Base-by-base conservation (phyloP, 805 yeast species). In the Saturnispora galanensis region DNA sequence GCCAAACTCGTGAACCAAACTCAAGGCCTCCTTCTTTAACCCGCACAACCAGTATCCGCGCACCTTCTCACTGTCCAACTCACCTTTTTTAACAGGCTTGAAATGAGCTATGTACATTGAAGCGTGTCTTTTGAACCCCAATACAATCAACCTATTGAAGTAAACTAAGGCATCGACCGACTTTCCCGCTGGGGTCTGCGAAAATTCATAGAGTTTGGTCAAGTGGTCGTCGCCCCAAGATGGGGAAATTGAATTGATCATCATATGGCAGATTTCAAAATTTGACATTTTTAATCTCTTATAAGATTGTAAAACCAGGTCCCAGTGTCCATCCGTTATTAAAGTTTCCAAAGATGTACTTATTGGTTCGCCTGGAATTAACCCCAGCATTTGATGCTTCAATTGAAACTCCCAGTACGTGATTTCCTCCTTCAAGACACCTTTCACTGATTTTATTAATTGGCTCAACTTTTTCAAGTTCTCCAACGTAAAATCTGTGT, bases 101-200 rank as follows among this genome's bases (percentile, higher is more conserved):
- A 84, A 77, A 60, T 76, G 62, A 13, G 68, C 63, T 15, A 87
- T 71, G 53, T 81, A 85, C 15, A 63, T 55, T 0, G 79, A 70
- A 1, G 90, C 85, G 40, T 79, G 79, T 17, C 74, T 65, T 33
- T 68, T 63, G 30, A 81, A 80, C 0, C 79, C 84, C 4, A 71
- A 66, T 44, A 67, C 68, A 35, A 73, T 54, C 33, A 81, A 70
- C 33, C 75, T 73, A 12, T 71, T 65, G 45, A 69, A 83, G 50
- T 87, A 79, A 0, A 82, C 79, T 48, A 69, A 71, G 47, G 80
- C 81, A 0, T 90, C 88, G 35, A 87, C 83, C n/a, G 39, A 35
- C 4, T 36, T 31, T 0, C 93, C 76, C 49, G 76, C 80, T 38
- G 66, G 68, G 1, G 62, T 56, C 3, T 64, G 67, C 0, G 79